Evolutionary conservation across 2,329 filamentous ascomycete species (phyloP), one percentile per base, ranked within the genome.

Genomic region (Aspergillus sp.): DNA sequence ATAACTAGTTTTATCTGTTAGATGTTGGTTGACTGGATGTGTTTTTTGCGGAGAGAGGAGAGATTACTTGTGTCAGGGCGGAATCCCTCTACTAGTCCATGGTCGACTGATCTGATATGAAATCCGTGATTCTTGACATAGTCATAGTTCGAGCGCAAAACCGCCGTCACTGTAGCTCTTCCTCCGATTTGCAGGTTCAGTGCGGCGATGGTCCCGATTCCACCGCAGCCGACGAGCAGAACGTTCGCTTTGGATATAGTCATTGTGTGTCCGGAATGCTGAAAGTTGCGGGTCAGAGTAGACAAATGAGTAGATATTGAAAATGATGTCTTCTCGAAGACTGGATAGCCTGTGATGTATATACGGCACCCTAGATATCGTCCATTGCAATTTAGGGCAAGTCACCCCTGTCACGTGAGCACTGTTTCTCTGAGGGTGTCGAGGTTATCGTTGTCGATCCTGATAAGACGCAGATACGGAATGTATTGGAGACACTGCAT

Each of bases 141-240:
- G 0, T 76, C 68, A 69, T 80, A 87, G 67, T 87, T 88, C 1
- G 85, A 87, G 22, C 85, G 77, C 49, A 87, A 72, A 0, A 87
- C 81, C 0, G 81, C 74, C 0, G 84, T 85, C 3, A 87, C 84
- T 2, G 64, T 73, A 5, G 84, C 83, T 12, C 77, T 70, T 9
- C 79, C 80, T 11, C 83, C 82, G 2, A 69, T 69, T 68, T 87
- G 81, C 5, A 88, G 74, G 45, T 82, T 83, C 52, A 84, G 79
- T 3, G 84, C 84, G 6, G 80, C 80, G 68, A 87, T 84, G 1
- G 84, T 81, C 14, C 85, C 85, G 2, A 87, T 81, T 3, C 83
- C 84, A 7, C 85, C 85, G 7, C 77, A 77, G 16, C 85, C 85
- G 14, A 87, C 74, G 16, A 87, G 64, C 3, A 87, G 77, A 2